A percentile compares a stretch with the other conserved stretches of the same genome.
Conservation (phyloP, 1,284 basidiomycete species). For the Pisolithus thermaeus region DNA sequence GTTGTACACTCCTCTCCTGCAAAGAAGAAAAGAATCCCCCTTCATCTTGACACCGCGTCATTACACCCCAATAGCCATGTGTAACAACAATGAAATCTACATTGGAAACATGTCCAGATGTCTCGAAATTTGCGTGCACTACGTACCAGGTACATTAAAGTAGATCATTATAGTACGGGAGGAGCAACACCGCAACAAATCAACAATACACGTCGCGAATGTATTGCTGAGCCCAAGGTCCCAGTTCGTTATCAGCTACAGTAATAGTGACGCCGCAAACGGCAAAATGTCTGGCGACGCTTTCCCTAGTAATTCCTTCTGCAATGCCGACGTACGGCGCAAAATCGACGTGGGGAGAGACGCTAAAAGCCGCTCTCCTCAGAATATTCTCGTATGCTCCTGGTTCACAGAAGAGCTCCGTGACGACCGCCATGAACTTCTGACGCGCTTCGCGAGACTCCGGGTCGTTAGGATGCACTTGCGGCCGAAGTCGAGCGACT, state of each 20-base stretch:
- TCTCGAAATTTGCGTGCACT: constrained; percentile 3
- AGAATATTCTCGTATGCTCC: constrained; percentile 31
- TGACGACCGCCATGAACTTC: constrained; percentile 33
- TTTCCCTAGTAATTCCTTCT: constrained; percentile 23
- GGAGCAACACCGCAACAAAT: constrained; percentile 3
- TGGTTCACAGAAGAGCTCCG: constrained; percentile 33
- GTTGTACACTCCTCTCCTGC: too few species aligned
- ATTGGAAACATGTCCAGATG: constrained; percentile 25
- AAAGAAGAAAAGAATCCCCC: too few species aligned
- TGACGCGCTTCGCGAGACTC: constrained; percentile 28
- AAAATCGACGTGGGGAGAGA: constrained; percentile 28
- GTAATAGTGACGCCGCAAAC: constrained; percentile 32
- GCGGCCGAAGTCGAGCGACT: constrained; percentile 38
- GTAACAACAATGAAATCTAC: constrained; percentile 1
- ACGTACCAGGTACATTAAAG: not conserved
- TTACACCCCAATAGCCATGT: too few species aligned
- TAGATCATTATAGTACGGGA: constrained; percentile 8
- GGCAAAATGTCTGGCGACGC: constrained; percentile 36
- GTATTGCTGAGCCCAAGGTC: constrained; percentile 37
- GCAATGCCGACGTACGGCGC: constrained; percentile 21
- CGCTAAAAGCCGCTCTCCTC: constrained; percentile 30
- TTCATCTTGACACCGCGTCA: too few species aligned
- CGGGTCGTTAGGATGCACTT: constrained; percentile 23
- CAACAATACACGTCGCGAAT: constrained; percentile 24
- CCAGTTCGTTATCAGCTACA: constrained; percentile 32